Evolutionary conservation across 2,329 filamentous ascomycete genomes (phyloP).

Genomic region (Ilyonectria mors-panacis): DNA sequence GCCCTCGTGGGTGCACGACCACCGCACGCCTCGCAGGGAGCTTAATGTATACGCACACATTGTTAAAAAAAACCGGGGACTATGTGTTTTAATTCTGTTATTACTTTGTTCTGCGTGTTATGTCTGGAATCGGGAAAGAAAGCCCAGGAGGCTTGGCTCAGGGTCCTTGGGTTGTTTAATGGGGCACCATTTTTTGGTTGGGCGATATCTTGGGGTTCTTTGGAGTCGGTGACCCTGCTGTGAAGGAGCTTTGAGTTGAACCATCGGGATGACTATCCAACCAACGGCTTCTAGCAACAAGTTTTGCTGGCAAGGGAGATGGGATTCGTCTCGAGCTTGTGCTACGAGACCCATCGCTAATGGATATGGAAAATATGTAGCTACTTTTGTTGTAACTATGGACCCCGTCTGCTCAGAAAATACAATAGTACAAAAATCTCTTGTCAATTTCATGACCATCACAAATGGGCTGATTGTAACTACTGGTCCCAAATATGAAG

Average conservation of each 20-base stretch:
- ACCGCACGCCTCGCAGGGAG: slow-evolving; percentile 43
- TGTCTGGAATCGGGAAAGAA: slow-evolving; percentile 45
- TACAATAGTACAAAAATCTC: slow-evolving; percentile 22
- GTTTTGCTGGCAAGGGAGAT: slow-evolving; percentile 17
- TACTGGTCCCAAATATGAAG: background rate
- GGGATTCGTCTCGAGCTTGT: slow-evolving; percentile 21
- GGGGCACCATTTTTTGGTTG: slow-evolving; percentile 36
- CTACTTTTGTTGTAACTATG: slow-evolving; percentile 29
- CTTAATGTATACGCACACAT: slow-evolving; percentile 51
- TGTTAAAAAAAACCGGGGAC: slow-evolving; percentile 45
- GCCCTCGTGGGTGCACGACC: slow-evolving; percentile 40
- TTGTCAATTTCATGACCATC: background rate
- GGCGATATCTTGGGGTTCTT: slow-evolving; percentile 28
- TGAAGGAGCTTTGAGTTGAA: slow-evolving; percentile 24
- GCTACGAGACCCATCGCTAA: slow-evolving; percentile 24
- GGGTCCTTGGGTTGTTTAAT: slow-evolving; percentile 45
- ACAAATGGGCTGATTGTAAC: background rate
- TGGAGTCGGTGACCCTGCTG: slow-evolving; percentile 21
- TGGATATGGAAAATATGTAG: slow-evolving; percentile 32
- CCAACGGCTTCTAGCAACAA: slow-evolving; percentile 9
- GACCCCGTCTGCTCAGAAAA: slow-evolving; percentile 30
- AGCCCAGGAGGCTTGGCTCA: slow-evolving; percentile 54
- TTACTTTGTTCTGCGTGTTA: slow-evolving; percentile 40
- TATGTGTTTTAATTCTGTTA: slow-evolving; percentile 47
- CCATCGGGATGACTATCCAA: slow-evolving; percentile 23